Conservation (phyloP, 1,139 yeast genomes). For the Barnettozyma hawaiiensis region DNA sequence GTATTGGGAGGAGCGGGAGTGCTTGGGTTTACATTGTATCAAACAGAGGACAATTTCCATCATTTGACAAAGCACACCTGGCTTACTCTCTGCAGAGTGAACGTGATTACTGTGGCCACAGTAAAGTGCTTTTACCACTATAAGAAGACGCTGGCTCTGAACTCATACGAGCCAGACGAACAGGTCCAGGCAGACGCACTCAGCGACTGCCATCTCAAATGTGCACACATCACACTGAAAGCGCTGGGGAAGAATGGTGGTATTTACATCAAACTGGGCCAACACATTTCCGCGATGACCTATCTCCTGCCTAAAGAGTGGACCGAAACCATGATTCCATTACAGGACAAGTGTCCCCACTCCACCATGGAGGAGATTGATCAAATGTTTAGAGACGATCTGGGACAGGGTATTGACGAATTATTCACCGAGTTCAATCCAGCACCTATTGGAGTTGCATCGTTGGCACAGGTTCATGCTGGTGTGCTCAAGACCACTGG, state of each 20-base stretch:
- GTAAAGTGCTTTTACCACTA: slow-evolving; percentile 60
- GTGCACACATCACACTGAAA: slow-evolving; percentile 72
- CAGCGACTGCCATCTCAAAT: slow-evolving; percentile 57
- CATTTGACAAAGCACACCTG: slow-evolving; percentile 29
- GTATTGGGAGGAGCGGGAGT: neutral
- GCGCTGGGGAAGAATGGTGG: slow-evolving; percentile 91
- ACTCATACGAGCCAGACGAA: slow-evolving; percentile 40
- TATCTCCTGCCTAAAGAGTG: slow-evolving; percentile 88
- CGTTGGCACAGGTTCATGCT: slow-evolving; percentile 90
- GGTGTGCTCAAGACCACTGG: slow-evolving; percentile 60
- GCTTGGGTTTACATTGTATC: slow-evolving; percentile 2
- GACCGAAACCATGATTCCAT: slow-evolving; percentile 91
- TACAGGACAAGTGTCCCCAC: slow-evolving; percentile 86
- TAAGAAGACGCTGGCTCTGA: slow-evolving; percentile 45
- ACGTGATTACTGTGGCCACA: slow-evolving; percentile 62
- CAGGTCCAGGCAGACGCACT: slow-evolving; percentile 47
- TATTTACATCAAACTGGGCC: slow-evolving; percentile 88
- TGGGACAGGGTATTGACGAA: slow-evolving; percentile 59
- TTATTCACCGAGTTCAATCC: slow-evolving; percentile 62
- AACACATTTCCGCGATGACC: slow-evolving; percentile 87
- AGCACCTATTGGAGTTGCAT: slow-evolving; percentile 88
- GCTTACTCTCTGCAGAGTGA: slow-evolving; percentile 48
- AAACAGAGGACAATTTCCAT: slow-evolving; percentile 35
- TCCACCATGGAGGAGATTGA: slow-evolving; percentile 67
- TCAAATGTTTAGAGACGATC: slow-evolving; percentile 59